Conservation (phyloP, 331 rosid genomes). For the Spiraea crenata region DNA sequence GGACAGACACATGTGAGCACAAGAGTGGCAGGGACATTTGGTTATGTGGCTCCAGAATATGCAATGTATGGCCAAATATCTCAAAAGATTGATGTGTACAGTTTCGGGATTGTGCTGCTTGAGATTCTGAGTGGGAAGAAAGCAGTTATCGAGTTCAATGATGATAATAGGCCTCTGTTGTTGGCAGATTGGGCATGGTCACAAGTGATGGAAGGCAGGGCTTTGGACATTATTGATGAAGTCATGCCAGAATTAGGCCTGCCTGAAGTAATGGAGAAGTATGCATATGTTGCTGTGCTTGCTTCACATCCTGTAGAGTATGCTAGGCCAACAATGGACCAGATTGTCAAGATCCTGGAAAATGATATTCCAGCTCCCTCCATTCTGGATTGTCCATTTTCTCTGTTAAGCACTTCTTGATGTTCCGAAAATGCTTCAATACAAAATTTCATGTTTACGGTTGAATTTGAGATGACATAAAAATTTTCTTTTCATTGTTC, state of each 20-base stretch:
- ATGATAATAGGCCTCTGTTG: slow-evolving; percentile 10
- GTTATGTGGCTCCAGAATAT: slow-evolving; percentile 33
- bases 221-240: slow-evolving; percentile 18
- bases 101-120: slow-evolving; percentile 31
- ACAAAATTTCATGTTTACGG: too few species aligned
- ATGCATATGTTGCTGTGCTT: slow-evolving; percentile 17
- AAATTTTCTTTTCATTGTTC: too few species aligned
- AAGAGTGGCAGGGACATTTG: slow-evolving; percentile 33
- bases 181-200: slow-evolving; percentile 36
- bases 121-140: slow-evolving; percentile 31
- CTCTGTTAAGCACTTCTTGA: slow-evolving; percentile 5
- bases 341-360: slow-evolving; percentile 27
- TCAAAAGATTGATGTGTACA: slow-evolving; percentile 26
- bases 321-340: slow-evolving; percentile 39
- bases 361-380: slow-evolving; percentile 21
- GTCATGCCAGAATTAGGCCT: slow-evolving; percentile 19
- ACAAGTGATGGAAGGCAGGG: slow-evolving; percentile 28
- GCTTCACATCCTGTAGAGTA: slow-evolving; percentile 28
- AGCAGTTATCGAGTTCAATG: slow-evolving; percentile 13
- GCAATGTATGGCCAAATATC: slow-evolving; percentile 31
- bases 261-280: slow-evolving; percentile 22
- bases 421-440: neutral
- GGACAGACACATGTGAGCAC: slow-evolving; percentile 31
- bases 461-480: too few species aligned
- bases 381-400: slow-evolving; percentile 21